Conservation (phyloP, 192 early-diverging fungal genomes). For the Coemansia aciculifera region DNA sequence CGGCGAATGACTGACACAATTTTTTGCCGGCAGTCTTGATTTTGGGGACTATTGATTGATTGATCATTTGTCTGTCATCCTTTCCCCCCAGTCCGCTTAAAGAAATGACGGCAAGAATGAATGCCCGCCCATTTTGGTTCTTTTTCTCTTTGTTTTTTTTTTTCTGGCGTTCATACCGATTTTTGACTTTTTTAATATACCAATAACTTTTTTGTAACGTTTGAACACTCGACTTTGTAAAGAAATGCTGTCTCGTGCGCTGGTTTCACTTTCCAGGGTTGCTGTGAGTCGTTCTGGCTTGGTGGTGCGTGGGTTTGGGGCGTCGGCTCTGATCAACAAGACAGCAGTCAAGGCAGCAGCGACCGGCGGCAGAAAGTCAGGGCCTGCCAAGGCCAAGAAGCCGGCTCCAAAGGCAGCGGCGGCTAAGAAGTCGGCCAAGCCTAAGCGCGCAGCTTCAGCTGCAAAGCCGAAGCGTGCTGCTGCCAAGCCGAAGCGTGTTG, state of each 20-base stretch:
- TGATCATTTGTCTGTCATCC: background rate
- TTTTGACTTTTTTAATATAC: background rate
- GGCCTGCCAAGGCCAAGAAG: slow-evolving; percentile 14
- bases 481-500: slow-evolving; percentile 5
- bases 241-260: background rate
- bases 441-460: background rate
- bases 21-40: background rate
- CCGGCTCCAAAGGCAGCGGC: background rate
- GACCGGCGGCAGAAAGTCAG: background rate
- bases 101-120: background rate
- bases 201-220: background rate
- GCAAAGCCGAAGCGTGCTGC: slow-evolving; percentile 3
- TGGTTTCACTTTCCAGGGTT: background rate
- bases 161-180: background rate
- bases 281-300: background rate
- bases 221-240: background rate
- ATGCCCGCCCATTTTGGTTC: background rate
- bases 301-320: background rate
- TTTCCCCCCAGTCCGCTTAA: background rate
- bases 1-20: background rate
- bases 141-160: too few species aligned
- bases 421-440: slow-evolving; percentile 9
- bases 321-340: slow-evolving; percentile 9
- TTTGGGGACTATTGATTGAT: background rate
- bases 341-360: slow-evolving; percentile 3